These are phyloP conservation scores for Meyerozyma guilliermondii DNA, from an alignment of 1,139 yeast genomes.

Conservation along the genomic window DNA sequence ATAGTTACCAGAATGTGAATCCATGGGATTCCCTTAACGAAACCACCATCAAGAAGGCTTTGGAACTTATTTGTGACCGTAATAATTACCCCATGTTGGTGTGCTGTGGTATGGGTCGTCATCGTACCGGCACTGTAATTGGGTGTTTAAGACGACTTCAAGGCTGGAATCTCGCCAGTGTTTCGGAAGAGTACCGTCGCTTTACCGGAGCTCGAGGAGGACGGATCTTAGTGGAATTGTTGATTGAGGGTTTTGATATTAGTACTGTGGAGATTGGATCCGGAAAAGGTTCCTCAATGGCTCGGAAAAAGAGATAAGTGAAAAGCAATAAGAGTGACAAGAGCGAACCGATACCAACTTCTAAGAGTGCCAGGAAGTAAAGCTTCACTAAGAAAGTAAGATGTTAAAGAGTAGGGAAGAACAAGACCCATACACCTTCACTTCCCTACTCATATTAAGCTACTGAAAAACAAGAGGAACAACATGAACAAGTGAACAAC, in stretches of 20 bases:
- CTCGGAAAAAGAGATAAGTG: conserved; percentile 6
- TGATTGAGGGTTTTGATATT: conserved; percentile 80
- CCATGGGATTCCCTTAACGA: conserved; percentile 98
- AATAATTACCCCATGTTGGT: conserved; percentile 80
- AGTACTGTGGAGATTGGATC: conserved; percentile 46
- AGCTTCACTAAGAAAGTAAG: too few relatives aligned
- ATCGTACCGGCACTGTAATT: conserved; percentile 90
- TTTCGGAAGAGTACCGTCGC: conserved; percentile 88
- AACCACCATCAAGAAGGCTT: conserved; percentile 70
- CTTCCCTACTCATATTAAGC: too few relatives aligned
- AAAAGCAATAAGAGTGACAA: not conserved
- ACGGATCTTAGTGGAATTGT: conserved; percentile 80
- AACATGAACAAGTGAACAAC: too few relatives aligned
- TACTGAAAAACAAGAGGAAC: too few relatives aligned
- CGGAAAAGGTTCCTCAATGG: conserved; percentile 46
- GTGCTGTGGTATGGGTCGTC: conserved; percentile 98
- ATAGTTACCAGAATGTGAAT: conserved; percentile 34
- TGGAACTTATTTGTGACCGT: conserved; percentile 66
- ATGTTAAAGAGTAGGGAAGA: too few relatives aligned
- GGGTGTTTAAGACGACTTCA: conserved; percentile 89
- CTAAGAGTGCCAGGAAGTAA: too few relatives aligned
- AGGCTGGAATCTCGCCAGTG: conserved; percentile 94
- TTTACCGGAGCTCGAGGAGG: conserved; percentile 94
- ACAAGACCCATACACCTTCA: too few relatives aligned
- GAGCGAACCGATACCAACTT: too few relatives aligned